A percentile compares a stretch with the other conserved stretches of the same genome.
phyloP scores from a whole-genome alignment of 2,329 filamentous ascomycete genomes.

The Colletotrichum shisoi region DNA sequence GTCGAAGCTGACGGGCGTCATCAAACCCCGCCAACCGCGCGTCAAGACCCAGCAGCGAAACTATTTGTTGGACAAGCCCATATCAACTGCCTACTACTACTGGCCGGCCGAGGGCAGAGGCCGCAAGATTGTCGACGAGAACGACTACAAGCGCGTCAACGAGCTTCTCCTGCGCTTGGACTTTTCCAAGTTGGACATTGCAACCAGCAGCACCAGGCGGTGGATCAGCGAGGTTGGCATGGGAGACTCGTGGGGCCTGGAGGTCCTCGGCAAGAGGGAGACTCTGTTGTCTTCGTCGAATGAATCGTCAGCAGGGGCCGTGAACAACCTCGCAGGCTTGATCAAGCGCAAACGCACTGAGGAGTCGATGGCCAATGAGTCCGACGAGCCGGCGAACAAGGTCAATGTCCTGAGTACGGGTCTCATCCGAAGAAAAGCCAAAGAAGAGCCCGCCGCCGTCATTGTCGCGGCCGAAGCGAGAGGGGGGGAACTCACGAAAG shows the following conservation, averaged over 20 bases:
- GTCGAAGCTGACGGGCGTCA: conserved; percentile 63
- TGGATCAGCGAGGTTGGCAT: conserved; percentile 74
- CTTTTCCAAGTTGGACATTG: conserved; percentile 71
- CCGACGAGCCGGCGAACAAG: conserved; percentile 33
- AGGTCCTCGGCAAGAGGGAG: conserved; percentile 56
- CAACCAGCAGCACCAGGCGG: conserved; percentile 69
- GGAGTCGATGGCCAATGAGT: conserved; percentile 28
- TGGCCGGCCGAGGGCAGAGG: conserved; percentile 72
- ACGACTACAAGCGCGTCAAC: conserved; percentile 70
- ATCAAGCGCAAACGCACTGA: conserved; percentile 58
- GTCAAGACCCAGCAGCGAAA: conserved; percentile 67
- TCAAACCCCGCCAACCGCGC: conserved; percentile 69
- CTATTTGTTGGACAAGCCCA: conserved; percentile 59
- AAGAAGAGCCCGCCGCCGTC: conserved; percentile 44
- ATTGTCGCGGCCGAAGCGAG: conserved; percentile 41
- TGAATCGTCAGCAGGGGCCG: conserved; percentile 37
- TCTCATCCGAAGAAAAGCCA: conserved; percentile 66
- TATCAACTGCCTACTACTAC: conserved; percentile 67
- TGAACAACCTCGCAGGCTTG: conserved; percentile 60
- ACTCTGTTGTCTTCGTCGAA: conserved; percentile 36
- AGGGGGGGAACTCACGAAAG: neutral
- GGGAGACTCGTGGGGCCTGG: conserved; percentile 61
- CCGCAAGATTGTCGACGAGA: conserved; percentile 68
- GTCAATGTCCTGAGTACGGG: conserved; percentile 60
- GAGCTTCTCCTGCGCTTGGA: conserved; percentile 77